These are phyloP conservation scores for Neodidymelliopsis sp. DNA, from an alignment of 2,329 filamentous ascomycete genomes.

Conservation along the genomic window DNA sequence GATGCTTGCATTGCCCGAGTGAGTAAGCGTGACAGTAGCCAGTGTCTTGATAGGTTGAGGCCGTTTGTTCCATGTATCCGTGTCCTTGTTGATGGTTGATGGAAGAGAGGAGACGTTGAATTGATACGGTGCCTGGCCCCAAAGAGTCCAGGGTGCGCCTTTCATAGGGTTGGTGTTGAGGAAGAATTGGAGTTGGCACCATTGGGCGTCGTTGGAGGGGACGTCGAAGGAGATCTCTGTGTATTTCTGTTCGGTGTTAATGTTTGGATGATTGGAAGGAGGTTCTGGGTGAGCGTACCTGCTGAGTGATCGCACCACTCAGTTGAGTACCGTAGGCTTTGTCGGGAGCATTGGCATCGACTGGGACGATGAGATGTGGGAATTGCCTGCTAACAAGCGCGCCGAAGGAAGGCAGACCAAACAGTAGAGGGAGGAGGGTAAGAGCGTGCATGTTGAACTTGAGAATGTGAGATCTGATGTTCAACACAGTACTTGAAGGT, in stretches of 20 bases:
- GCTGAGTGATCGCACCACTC: constrained; percentile 29
- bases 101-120: constrained; percentile 38
- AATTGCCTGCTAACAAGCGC: constrained; percentile 31
- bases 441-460: constrained; percentile 38
- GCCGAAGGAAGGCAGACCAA: constrained; percentile 20
- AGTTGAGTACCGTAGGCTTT: constrained; percentile 33
- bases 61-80: constrained; percentile 38
- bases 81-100: constrained; percentile 34
- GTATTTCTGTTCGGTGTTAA: constrained; percentile 4
- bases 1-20: constrained; percentile 17
- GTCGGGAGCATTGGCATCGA: constrained; percentile 31
- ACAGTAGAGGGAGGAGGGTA: constrained; percentile 28
- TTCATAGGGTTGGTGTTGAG: constrained; percentile 29
- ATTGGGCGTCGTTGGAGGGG: constrained; percentile 29
- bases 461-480: too few relatives aligned
- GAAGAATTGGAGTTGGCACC: constrained; percentile 37
- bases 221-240: constrained; percentile 46
- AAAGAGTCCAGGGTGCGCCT: constrained; percentile 30
- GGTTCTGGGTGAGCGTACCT: too few relatives aligned
- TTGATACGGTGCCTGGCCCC: constrained; percentile 25
- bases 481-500: background rate
- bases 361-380: constrained; percentile 46
- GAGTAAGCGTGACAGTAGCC: constrained; percentile 28
- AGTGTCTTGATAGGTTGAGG: constrained; percentile 25
- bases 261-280: too few relatives aligned